Conservation (phyloP, 148 eudicot genomes). For the Chenopodium quinoa region DNA sequence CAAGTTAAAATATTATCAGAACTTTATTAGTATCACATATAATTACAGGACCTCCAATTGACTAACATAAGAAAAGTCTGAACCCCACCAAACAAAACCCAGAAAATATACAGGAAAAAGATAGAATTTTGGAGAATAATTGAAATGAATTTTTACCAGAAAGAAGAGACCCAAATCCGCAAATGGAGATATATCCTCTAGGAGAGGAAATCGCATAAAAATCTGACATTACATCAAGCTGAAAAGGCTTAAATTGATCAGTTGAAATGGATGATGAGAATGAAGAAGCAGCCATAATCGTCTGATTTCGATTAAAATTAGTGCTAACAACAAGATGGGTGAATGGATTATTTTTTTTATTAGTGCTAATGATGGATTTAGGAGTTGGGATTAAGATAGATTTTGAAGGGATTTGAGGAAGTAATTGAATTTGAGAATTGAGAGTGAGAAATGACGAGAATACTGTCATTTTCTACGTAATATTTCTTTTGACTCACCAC, state of each 20-base stretch:
- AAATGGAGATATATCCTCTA: conserved; percentile 61
- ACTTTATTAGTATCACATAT: not conserved
- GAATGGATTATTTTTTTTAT: not conserved
- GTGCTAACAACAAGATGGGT: not conserved
- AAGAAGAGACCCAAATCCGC: conserved; percentile 97
- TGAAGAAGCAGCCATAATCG: conserved; percentile 15
- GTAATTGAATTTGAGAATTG: not conserved
- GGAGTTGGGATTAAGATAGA: not conserved
- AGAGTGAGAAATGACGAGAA: not conserved
- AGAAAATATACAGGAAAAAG: not conserved
- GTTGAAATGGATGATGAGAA: conserved; percentile 14
- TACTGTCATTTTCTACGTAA: not conserved
- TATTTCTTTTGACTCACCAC: not conserved
- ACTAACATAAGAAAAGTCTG: not conserved
- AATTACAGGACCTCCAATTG: not conserved
- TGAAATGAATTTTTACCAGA: conserved; percentile 47
- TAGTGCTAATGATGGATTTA: not conserved
- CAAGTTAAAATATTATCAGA: not conserved
- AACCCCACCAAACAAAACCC: not conserved
- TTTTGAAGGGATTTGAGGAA: not conserved
- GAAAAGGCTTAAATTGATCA: conserved; percentile 28
- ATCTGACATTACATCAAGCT: conserved; percentile 58
- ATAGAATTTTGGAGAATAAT: conserved; percentile 7
- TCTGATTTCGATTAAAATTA: conserved; percentile 10
- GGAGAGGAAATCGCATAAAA: conserved; percentile 53